Evolutionary conservation across 75 land plant species (phyloP).

Genomic region (Cupressus sempervirens): DNA sequence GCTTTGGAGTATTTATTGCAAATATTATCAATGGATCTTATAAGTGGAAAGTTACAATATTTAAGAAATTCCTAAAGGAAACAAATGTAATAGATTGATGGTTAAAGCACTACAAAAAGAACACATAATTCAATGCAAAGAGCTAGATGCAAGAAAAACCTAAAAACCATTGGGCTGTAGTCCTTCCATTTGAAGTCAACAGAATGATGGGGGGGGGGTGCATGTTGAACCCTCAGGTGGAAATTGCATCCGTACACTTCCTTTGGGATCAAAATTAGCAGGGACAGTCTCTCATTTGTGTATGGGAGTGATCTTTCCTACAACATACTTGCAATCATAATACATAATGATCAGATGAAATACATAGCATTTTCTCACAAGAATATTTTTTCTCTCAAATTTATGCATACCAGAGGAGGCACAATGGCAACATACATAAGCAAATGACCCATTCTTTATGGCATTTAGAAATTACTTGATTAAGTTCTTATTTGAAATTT

Average conservation of each 20-base stretch:
- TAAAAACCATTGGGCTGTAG: slow-evolving; percentile 80
- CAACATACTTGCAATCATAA: slow-evolving; percentile 44
- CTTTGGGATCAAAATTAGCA: slow-evolving; percentile 69
- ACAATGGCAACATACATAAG: neutral
- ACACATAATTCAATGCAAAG: neutral
- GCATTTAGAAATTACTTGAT: neutral
- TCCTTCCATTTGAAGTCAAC: slow-evolving; percentile 83
- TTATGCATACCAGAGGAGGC: neutral
- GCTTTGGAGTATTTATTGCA: too few relatives aligned
- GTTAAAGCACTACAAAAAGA: neutral
- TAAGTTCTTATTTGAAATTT: too few relatives aligned
- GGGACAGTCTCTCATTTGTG: slow-evolving; percentile 39
- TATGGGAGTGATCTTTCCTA: slow-evolving; percentile 56
- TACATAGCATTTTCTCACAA: neutral
- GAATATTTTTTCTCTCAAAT: neutral
- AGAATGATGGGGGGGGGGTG: slow-evolving; percentile 80
- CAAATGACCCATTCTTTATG: neutral
- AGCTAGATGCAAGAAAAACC: slow-evolving; percentile 23
- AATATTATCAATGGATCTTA: too few relatives aligned
- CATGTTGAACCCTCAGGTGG: slow-evolving; percentile 66
- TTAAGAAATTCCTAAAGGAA: neutral
- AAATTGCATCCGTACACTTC: slow-evolving; percentile 76
- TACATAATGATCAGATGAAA: neutral
- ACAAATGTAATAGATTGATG: neutral
- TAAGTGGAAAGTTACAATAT: too few relatives aligned